A percentile compares a stretch with the other conserved stretches of the same genome.
Evolutionary conservation across 176 grass and related monocot genomes (phyloP).

Genomic region (Triticum timopheevii): DNA sequence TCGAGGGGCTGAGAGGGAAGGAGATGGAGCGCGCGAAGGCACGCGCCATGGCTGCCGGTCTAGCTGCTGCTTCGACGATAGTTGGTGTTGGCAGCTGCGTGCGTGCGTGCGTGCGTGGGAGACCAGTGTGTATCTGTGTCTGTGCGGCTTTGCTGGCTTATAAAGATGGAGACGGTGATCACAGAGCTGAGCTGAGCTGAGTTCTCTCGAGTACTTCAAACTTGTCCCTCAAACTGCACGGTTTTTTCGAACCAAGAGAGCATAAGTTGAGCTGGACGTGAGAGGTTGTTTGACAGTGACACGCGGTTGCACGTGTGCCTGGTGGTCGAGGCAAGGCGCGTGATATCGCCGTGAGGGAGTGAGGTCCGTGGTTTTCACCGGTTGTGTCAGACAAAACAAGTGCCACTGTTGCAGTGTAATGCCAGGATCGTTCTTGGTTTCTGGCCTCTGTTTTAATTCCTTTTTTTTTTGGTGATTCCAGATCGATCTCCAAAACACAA

Average conservation of each 20-base stretch:
- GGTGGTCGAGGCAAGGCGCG: no score
- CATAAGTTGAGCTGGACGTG: background rate
- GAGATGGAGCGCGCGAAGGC: constrained; percentile 73
- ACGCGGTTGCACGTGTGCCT: background rate
- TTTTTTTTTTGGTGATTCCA: background rate
- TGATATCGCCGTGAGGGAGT: no score
- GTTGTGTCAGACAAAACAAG: background rate
- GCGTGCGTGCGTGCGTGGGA: background rate
- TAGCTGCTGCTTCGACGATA: background rate
- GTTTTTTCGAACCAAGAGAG: no score
- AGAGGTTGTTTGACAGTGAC: background rate
- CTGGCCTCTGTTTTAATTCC: constrained; percentile 2
- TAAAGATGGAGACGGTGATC: no score
- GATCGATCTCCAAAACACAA: background rate
- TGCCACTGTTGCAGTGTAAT: background rate
- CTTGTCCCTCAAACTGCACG: no score
- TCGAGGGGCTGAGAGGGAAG: constrained; percentile 54
- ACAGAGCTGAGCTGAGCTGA: background rate
- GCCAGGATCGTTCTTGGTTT: constrained; percentile 30
- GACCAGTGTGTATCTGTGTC: background rate
- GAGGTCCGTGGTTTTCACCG: no score
- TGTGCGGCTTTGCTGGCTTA: no score
- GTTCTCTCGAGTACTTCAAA: no score
- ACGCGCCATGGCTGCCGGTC: constrained; percentile 34
- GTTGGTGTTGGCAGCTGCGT: background rate